Conservation (phyloP, 1,284 basidiomycete genomes). For the Sphagnurus paluster region DNA sequence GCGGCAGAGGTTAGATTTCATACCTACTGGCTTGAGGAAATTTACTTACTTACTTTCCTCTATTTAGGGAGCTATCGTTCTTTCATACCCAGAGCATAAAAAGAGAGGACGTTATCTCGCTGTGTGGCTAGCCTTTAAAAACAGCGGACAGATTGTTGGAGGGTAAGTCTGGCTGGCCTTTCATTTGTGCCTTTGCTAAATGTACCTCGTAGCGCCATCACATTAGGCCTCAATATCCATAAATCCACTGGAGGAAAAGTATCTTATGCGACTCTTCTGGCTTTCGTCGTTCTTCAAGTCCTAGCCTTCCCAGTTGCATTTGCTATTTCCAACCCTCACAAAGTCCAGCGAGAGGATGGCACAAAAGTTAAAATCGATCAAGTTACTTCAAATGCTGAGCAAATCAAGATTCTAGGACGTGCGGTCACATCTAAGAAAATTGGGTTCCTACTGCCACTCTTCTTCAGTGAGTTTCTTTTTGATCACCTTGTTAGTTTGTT, state of each 20-base stretch:
- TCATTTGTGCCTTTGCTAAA: not conserved
- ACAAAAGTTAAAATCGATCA: slow-evolving; percentile 19
- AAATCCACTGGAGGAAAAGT: slow-evolving; percentile 20
- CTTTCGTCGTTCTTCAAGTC: slow-evolving; percentile 20
- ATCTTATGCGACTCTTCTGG: slow-evolving; percentile 18
- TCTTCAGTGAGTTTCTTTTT: slow-evolving; percentile 15
- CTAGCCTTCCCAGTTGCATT: slow-evolving; percentile 16
- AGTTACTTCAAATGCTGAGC: slow-evolving; percentile 16
- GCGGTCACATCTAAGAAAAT: slow-evolving; percentile 14
- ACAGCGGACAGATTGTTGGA: slow-evolving; percentile 22
- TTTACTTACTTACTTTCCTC: too few species aligned
- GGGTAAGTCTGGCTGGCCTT: slow-evolving; percentile 11
- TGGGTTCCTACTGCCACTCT: slow-evolving; percentile 16
- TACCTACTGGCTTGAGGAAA: too few species aligned
- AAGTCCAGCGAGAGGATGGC: slow-evolving; percentile 21
- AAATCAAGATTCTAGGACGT: slow-evolving; percentile 14
- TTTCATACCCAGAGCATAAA: slow-evolving; percentile 19
- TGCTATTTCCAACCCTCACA: slow-evolving; percentile 18
- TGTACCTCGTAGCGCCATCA: slow-evolving; percentile 15
- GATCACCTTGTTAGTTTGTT: not conserved
- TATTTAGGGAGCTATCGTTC: slow-evolving; percentile 19
- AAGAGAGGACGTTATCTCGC: slow-evolving; percentile 22
- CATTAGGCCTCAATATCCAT: slow-evolving; percentile 19
- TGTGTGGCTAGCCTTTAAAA: slow-evolving; percentile 22
- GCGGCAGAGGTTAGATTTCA: slow-evolving; percentile 14